Evolutionary conservation across 2,329 filamentous ascomycete genomes (phyloP).

Genomic region (Stylonectria norvegica): DNA sequence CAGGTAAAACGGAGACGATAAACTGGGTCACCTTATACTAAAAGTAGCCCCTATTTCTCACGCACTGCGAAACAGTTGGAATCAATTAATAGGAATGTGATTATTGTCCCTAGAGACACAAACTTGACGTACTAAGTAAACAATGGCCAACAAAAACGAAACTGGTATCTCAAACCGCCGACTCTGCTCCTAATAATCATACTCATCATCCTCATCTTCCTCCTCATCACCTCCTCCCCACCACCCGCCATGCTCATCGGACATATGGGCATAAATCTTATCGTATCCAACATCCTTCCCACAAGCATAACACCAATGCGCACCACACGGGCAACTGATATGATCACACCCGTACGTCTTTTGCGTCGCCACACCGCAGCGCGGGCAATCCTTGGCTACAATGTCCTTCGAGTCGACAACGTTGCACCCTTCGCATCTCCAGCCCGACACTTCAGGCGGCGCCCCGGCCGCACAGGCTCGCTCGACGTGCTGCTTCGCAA

Average conservation of each 20-base stretch:
- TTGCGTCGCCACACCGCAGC: slow-evolving; percentile 35
- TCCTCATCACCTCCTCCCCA: slow-evolving; percentile 22
- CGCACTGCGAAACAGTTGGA: too few species aligned
- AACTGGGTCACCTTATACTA: too few species aligned
- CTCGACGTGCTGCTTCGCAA: slow-evolving; percentile 40
- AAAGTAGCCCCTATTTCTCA: too few species aligned
- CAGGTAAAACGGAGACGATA: too few species aligned
- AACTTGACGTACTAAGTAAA: too few species aligned
- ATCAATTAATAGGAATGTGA: too few species aligned
- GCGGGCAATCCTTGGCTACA: slow-evolving; percentile 32
- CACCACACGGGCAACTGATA: slow-evolving; percentile 35
- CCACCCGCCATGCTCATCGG: slow-evolving; percentile 30
- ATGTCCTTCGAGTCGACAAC: not conserved
- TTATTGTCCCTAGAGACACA: too few species aligned
- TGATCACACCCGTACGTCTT: slow-evolving; percentile 39
- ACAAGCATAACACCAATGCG: slow-evolving; percentile 42
- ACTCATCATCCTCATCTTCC: slow-evolving; percentile 14
- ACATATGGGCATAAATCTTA: slow-evolving; percentile 39
- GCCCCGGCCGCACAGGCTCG: slow-evolving; percentile 42
- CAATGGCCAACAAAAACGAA: slow-evolving; percentile 1
- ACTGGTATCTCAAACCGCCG: not conserved
- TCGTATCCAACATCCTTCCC: slow-evolving; percentile 24
- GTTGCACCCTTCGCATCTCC: slow-evolving; percentile 41
- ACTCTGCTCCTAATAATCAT: slow-evolving; percentile 3
- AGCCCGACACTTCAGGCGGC: slow-evolving; percentile 35